Conservation (phyloP, 2,329 filamentous ascomycete species). For the Ophiobolus disseminans region DNA sequence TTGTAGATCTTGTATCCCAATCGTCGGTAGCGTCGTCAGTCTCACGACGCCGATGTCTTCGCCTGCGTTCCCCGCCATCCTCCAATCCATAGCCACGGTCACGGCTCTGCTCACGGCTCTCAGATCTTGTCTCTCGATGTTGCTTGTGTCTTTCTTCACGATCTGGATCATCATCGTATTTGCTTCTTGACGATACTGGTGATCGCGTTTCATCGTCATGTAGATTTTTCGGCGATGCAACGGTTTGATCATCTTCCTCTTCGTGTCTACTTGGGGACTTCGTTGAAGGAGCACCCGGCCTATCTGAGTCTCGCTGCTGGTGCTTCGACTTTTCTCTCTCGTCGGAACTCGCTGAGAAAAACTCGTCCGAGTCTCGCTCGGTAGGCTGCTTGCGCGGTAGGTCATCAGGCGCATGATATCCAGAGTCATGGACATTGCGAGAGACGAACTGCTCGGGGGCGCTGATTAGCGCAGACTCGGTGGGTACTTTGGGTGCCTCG, state of each 20-base stretch:
- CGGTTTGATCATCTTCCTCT: constrained; percentile 18
- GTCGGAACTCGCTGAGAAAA: constrained; percentile 43
- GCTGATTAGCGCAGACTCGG: constrained; percentile 19
- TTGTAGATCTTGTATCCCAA: constrained; percentile 50
- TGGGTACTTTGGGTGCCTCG: constrained; percentile 25
- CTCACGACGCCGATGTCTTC: constrained; percentile 44
- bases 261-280: constrained; percentile 9
- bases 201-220: constrained; percentile 33
- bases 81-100: constrained; percentile 45
- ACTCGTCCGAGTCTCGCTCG: constrained; percentile 45
- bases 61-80: constrained; percentile 38
- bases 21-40: constrained; percentile 48
- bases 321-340: constrained; percentile 34
- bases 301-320: constrained; percentile 23
- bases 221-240: constrained; percentile 13
- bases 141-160: constrained; percentile 39
- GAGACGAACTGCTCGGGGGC: constrained; percentile 20
- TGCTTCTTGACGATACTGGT: constrained; percentile 32
- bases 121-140: constrained; percentile 27
- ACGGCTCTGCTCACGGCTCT: constrained; percentile 43
- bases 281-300: constrained; percentile 24
- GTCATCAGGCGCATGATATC: constrained; percentile 45
- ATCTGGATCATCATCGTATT: constrained; percentile 38
- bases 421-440: constrained; percentile 38
- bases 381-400: constrained; percentile 15